Evolutionary conservation across 345 rosid species (phyloP), one percentile per base, ranked within the genome.

Genomic region (Ceriops zippeliana): DNA sequence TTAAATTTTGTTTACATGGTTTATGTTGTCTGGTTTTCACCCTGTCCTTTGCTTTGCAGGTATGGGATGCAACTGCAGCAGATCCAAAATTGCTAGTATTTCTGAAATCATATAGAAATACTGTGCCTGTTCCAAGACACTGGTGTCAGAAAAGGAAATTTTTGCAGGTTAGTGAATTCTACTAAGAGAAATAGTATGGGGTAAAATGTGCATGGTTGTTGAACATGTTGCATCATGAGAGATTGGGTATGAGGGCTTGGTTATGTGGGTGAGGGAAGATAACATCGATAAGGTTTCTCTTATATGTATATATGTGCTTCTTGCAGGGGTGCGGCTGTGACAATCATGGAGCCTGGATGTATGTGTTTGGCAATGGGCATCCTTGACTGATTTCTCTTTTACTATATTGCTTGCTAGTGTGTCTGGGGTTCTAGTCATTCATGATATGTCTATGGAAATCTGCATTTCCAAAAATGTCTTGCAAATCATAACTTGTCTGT

Each of bases 121-220:
- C 95, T 63, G 99, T 96, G 70, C 98, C 98, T 34, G 99, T 96
- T 47, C 99, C 99, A 21, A 90, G 99, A 73, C 99, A 96, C 71
- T 96, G 99, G 99, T 90, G 90, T 72, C 99, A 96, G 85, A 96
- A 96, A 76, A 86, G 99, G 75, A 96, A 96, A 79, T 96, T 87
- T 80, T 81, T 96, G 86, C 99, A 92, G 99, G 99, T 96, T 83
- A 79, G 93, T 84, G 30, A 54, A 47, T 51, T 6, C 51, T 32
- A 32, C 7, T 24, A 34, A 75, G 70, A 62, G 56, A 47, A 73
- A 31, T 65, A 26, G 59, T 73, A 70, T 75, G 66, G 72, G 32
- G 47, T 57, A 68, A 61, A 69, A 37, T 77, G 73, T 85, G 83
- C 83, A 79, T 82, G 83, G 73, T 62, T 78, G 77, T 70, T 78